Base-by-base conservation (phyloP, 2,329 filamentous ascomycete genomes). In the Penicillium sp. region DNA sequence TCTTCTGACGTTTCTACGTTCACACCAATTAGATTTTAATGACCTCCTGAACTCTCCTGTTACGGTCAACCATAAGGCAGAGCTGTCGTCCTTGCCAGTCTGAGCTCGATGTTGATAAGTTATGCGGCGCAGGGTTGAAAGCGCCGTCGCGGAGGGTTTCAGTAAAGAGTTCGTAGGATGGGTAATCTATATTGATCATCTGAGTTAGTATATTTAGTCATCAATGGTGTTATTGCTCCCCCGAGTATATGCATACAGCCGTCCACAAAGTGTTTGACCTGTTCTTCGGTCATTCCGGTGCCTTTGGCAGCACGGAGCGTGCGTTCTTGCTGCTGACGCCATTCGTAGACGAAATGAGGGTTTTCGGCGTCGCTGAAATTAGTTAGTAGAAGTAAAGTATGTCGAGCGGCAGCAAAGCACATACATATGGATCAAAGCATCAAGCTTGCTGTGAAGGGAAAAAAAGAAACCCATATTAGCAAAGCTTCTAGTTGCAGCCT, bases 321-420 rank as follows among this genome's bases (percentile, higher is more conserved):
- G 48, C 83, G 82, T 75, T 96, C 92, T 75, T 96, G 91, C 76
- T 96, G 81, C 65, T 87, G 78, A 15, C 92, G 85, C 93, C 93
- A 96, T 60, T 83, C 83, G 68, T 96, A 96, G 52, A 96, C 93
- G 69, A 86, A 93, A 50, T 81, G 79, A 5, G 85, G 81, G 64
- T 94, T 80, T 65, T 89, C 83, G 6, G 92, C 89, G 68, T 96
- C 87, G 55, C 79, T 82, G 45, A 47, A 29, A n/a, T 19, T 29
- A 25, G 21, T 62, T 7, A 61, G 53, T 36, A 15, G 38, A 6
- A 12, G 5, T 4, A 19, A 19, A 39, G 2, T 19, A 29, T 19
- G 5, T 12, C 10, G 19, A 33, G 7, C 25, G 15, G 38, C 17
- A 39, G 19, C 35, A 57, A 36, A 29, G 36, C 8, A 69, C 79